Base-by-base conservation (phyloP, 345 rosid genomes). In the Murraya koenigii region DNA sequence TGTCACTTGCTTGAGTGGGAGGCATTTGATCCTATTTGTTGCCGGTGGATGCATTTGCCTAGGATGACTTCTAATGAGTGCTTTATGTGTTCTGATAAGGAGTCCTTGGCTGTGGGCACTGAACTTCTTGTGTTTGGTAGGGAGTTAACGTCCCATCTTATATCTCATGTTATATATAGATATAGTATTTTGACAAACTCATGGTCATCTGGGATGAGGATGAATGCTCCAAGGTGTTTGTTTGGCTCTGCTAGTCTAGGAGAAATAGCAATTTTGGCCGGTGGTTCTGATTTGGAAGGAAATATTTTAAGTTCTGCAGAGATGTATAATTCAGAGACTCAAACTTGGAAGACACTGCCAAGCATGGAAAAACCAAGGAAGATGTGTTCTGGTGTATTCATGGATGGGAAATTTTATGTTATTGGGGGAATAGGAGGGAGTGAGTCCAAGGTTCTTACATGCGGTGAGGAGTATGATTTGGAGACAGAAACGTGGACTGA, bases 221-320 rank as follows among this genome's bases (percentile, higher is more conserved):
- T 93, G 98, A 88, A 91, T 80, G 78, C 87, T 75, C 95, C 98
- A 0, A 87, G 97, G 82, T 94, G 97, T 89, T 86, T 94, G 86
- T 94, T 94, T 80, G 98, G 97, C 30, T 94, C 98, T 28, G 98
- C 98, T 47, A 94, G 97, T 79, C 93, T 89, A 14, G 95, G 98
- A 58, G 95, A 90, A 82, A 88, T 82, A 62, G 98, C 97, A 0
- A 89, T 94, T 80, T 81, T 94, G 64, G 98, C 98, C 32, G 97
- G 98, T 25, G 98, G 98, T 14, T 89, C 92, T 69, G 97, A 93
- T 78, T 83, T 93, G 36, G 83, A 76, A 55, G 89, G 92, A 19
- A 91, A 85, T 64, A 82, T 83, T 78, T 79, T 94, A 79, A 85
- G 86, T 78, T 89, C 93, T 5, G 98, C 95, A 0, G 97, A 93